Conservation (phyloP, 2,329 filamentous ascomycete genomes). For the Colletotrichum plurivorum region DNA sequence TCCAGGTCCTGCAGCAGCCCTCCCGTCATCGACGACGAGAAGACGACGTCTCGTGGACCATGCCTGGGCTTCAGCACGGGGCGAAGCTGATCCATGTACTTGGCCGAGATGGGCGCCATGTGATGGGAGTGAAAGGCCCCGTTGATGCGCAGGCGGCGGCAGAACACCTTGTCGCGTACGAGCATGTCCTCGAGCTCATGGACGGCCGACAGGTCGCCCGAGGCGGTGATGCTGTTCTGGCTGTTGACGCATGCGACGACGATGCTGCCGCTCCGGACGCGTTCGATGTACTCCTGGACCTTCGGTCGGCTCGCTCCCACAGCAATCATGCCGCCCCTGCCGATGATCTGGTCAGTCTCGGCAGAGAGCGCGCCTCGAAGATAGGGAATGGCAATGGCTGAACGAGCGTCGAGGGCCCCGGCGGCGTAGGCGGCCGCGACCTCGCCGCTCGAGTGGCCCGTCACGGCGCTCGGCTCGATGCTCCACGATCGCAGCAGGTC, state of each 20-base stretch:
- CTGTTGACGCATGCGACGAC: slow-evolving; percentile 39
- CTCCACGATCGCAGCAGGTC: slow-evolving; percentile 51
- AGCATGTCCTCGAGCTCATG: slow-evolving; percentile 5
- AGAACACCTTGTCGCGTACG: slow-evolving; percentile 42
- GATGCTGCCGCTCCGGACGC: neutral
- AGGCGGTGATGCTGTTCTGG: slow-evolving; percentile 27
- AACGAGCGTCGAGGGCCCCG: slow-evolving; percentile 41
- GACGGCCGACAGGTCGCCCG: slow-evolving; percentile 33
- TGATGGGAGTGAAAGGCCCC: slow-evolving; percentile 50
- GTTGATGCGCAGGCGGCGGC: slow-evolving; percentile 44
- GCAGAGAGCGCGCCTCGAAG: slow-evolving; percentile 58
- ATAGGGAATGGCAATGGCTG: slow-evolving; percentile 63
- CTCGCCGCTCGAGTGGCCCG: slow-evolving; percentile 61
- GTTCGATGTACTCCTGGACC: slow-evolving; percentile 47
- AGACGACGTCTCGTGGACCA: slow-evolving; percentile 39
- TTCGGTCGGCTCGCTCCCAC: slow-evolving; percentile 62
- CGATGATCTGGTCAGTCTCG: slow-evolving; percentile 9
- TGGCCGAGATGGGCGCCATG: slow-evolving; percentile 48
- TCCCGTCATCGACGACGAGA: slow-evolving; percentile 43
- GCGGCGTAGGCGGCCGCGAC: slow-evolving; percentile 61
- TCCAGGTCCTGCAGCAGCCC: slow-evolving; percentile 55
- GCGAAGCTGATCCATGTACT: slow-evolving; percentile 1
- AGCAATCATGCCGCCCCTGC: slow-evolving; percentile 67
- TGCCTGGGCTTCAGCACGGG: slow-evolving; percentile 42
- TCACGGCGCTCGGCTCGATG: slow-evolving; percentile 50